A percentile compares a stretch with the other conserved stretches of the same genome.
These are phyloP conservation scores for Samsoniella hepiali DNA, from an alignment of 2,329 filamentous ascomycete species.

Conservation along the genomic window DNA sequence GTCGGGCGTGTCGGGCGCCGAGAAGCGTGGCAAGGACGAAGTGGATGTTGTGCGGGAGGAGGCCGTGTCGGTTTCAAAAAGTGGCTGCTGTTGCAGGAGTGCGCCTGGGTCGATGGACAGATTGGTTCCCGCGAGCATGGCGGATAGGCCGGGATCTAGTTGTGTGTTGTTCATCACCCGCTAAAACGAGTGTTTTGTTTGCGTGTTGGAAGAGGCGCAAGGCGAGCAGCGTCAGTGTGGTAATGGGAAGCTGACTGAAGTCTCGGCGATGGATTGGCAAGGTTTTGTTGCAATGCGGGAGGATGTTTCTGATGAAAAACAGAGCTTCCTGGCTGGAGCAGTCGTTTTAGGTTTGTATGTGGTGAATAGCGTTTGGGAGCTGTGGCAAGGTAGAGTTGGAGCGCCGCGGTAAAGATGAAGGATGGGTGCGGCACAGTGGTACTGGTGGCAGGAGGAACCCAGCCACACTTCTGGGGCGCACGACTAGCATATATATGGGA, in stretches of 20 bases:
- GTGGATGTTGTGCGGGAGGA: slow-evolving; percentile 15
- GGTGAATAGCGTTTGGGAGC: too few relatives aligned
- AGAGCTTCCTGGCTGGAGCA: too few relatives aligned
- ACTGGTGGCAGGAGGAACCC: neutral
- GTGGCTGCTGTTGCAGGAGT: neutral
- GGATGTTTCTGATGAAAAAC: neutral
- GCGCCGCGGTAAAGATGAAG: neutral
- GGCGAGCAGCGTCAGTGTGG: neutral
- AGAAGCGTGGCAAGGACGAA: neutral
- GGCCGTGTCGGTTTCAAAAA: slow-evolving; percentile 7
- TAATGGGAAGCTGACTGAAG: neutral
- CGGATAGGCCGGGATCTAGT: slow-evolving; percentile 10
- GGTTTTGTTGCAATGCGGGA: neutral
- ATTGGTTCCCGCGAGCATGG: slow-evolving; percentile 10
- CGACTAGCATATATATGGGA: slow-evolving; percentile 10
- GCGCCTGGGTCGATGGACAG: slow-evolving; percentile 11
- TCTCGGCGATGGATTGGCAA: neutral
- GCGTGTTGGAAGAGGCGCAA: neutral
- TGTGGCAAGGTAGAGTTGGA: too few relatives aligned
- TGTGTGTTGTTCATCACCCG: slow-evolving; percentile 15
- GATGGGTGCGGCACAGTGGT: neutral
- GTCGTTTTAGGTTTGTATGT: too few relatives aligned
- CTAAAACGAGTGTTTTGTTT: neutral
- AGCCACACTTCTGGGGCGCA: slow-evolving; percentile 15
- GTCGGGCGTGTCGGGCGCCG: slow-evolving; percentile 5